Base-by-base conservation (phyloP, 2,329 filamentous ascomycete genomes). In the Trichoderma sp. region DNA sequence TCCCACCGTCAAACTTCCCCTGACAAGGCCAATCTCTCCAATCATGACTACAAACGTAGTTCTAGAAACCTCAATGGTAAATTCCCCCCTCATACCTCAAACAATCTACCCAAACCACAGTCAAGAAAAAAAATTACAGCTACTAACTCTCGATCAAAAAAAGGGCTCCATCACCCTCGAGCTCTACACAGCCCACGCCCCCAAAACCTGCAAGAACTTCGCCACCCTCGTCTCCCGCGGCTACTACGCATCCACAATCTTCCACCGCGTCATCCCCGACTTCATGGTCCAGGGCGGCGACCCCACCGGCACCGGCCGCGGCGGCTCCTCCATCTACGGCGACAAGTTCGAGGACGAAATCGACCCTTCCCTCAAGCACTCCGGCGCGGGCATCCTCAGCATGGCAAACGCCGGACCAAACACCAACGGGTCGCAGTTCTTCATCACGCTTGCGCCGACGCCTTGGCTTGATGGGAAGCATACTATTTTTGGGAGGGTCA, bases 231-330 rank as follows among this genome's bases (percentile, higher is more conserved):
- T 91, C 23, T 85, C 88, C 73, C 88, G 94, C 76, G 93, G 93
- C 76, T 98, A 98, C 88, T 99, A 97, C 88, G 89, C 96, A 84
- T 85, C 84, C 79, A 89, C 93, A 72, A 84, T 95, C 78, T 95
- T 98, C 87, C 96, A 98, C 85, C 94, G 96, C 80, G 91, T 98
- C 77, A 98, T 99, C 79, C 91, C 93, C 67, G 90, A 93, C 82
- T 99, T 99, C 86, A 98, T 99, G 95, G 87, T 97, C 71, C 95
- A 98, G 84, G 93, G 92, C 73, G 95, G 95, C 72, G 96, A 99
- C 81, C 95, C 95, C 1, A 97, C 95, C 0, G 95, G 95, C 73
- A 98, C 94, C 1, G 96, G 96, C 67, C 90, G 94, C 72, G 96
- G 96, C 77, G 96, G 96, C 71, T 86, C 86, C 71, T 95, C 91